phyloP scores from a whole-genome alignment of 2,329 filamentous ascomycete species.

The Exophiala alcalophila region DNA sequence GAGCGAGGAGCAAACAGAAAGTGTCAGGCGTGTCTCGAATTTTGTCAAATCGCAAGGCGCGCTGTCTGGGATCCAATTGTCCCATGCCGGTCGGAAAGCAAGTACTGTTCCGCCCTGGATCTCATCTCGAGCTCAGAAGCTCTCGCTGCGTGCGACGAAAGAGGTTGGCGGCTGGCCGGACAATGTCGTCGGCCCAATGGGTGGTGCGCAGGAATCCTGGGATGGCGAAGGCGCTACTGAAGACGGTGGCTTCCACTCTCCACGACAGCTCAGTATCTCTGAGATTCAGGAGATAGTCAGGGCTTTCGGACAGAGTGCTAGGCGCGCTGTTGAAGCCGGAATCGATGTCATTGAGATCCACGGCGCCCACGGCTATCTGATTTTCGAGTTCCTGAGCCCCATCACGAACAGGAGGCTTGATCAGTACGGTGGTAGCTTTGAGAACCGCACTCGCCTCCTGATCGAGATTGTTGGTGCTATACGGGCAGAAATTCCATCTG shows the following conservation, averaged over 20 bases:
- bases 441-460: slow-evolving; percentile 65
- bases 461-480: slow-evolving; percentile 65
- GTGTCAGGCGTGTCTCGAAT: slow-evolving; percentile 61
- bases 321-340: slow-evolving; percentile 63
- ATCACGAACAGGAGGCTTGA: slow-evolving; percentile 64
- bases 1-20: slow-evolving; percentile 35
- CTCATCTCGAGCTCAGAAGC: slow-evolving; percentile 28
- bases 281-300: slow-evolving; percentile 44
- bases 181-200: slow-evolving; percentile 22
- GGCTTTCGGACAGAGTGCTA: slow-evolving; percentile 40
- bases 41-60: slow-evolving; percentile 76
- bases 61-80: slow-evolving; percentile 74
- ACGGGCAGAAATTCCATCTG: slow-evolving; percentile 59
- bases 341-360: slow-evolving; percentile 79
- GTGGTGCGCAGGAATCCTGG: slow-evolving; percentile 12
- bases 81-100: slow-evolving; percentile 69
- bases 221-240: slow-evolving; percentile 17
- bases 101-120: slow-evolving; percentile 54
- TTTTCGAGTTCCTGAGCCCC: slow-evolving; percentile 67
- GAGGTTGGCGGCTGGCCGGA: slow-evolving; percentile 23
- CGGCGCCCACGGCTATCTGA: slow-evolving; percentile 72
- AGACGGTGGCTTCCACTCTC: slow-evolving; percentile 17
- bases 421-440: slow-evolving; percentile 49
- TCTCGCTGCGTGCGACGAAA: slow-evolving; percentile 7
- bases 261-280: slow-evolving; percentile 31